Base-by-base conservation (phyloP, 2,329 filamentous ascomycete species). In the Aureobasidium sp. region DNA sequence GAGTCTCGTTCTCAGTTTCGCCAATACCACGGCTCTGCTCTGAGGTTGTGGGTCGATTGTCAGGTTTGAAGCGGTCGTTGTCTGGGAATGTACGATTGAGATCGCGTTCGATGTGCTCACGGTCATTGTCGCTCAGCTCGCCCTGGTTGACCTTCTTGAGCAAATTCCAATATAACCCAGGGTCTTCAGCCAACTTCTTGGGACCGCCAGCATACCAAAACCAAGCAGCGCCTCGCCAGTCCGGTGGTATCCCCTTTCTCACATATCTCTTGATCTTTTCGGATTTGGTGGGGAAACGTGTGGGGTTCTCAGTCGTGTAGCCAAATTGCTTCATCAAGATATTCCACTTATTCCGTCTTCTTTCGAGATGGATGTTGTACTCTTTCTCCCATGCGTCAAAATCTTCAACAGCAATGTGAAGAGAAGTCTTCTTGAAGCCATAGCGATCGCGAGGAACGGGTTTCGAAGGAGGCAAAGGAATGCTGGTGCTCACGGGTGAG, bases 171-270 rank as follows among this genome's bases (percentile, higher is more conserved):
- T 97, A 97, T 16, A 93, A 77, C 1, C 90, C 90, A 5, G 85
- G 82, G 67, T 95, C 84, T 69, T 90, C 87, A 57, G 85, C 83
- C 63, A 96, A 74, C 66, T 91, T 88, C 49, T 86, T 85, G 29
- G 91, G 91, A 1, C 93, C 93, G 25, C 91, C 91, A 11, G 91
- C 91, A 72, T 97, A 97, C 77, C 89, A 97, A 74, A 96, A 97
- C 93, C 93, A 97, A 49, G 93, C 93, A 6, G 90, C 88, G n/a
- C 93, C 93, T 69, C 93, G 85, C 85, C 91, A 96, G 66, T 96
- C 91, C 0, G 92, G 90, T 3, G 93, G 93, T 54, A 97, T 93
- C 16, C 93, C 93, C 74, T 97, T 97, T 57, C 92, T 86, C 53
- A 96, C 84, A 71, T 94, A 97, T 21, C 91, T 84, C 75, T 95